A percentile compares a stretch with the other conserved stretches of the same genome.
These are phyloP conservation scores for Sugiyamaella boreocaroliniensis DNA, from an alignment of 805 yeast genomes.

Conservation along the genomic window DNA sequence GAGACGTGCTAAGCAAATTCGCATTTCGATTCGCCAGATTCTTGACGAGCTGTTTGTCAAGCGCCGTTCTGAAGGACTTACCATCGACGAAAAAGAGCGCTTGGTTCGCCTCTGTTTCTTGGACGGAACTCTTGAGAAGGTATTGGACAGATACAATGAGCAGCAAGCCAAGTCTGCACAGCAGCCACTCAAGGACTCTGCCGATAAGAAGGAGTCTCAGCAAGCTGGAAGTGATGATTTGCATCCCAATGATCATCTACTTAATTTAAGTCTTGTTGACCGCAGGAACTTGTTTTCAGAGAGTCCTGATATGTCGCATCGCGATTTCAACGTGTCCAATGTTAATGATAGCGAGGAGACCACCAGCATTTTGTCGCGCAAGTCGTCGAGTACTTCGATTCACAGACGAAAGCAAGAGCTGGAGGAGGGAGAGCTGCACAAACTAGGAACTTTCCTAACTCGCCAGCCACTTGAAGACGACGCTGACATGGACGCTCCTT, in stretches of 20 bases:
- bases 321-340: constrained; percentile 21
- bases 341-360: constrained; percentile 12
- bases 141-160: constrained; percentile 27
- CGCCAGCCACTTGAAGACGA: constrained; percentile 33
- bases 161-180: neutral
- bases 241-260: neutral
- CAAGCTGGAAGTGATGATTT: neutral
- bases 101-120: constrained; percentile 60
- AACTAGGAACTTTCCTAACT: constrained; percentile 75
- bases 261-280: neutral
- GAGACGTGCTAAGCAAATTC: constrained; percentile 36
- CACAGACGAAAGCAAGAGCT: constrained; percentile 74
- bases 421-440: constrained; percentile 89
- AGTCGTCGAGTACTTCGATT: constrained; percentile 29
- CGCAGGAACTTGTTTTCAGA: neutral
- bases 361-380: constrained; percentile 13
- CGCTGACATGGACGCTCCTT: neutral
- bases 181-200: neutral
- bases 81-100: constrained; percentile 67
- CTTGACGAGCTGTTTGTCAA: constrained; percentile 53
- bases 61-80: constrained; percentile 49
- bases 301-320: constrained; percentile 5
- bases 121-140: constrained; percentile 61
- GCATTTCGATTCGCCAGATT: constrained; percentile 40
- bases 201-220: neutral